A percentile compares a stretch with the other conserved stretches of the same genome.
Conservation (phyloP, 2,329 filamentous ascomycete species). For the Scedosporium boydii region DNA sequence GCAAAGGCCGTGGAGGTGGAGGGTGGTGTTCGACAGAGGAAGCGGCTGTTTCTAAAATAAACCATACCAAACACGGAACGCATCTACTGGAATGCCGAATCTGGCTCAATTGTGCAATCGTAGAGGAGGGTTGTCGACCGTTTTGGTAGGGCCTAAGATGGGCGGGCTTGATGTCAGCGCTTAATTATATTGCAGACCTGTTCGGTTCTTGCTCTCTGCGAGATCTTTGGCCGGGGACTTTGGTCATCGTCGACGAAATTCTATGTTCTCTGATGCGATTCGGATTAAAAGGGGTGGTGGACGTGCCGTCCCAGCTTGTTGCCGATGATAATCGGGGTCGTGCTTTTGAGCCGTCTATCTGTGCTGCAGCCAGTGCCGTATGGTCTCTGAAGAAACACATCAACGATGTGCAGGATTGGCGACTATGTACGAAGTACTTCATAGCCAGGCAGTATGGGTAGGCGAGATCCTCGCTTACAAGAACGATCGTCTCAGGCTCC, state of each 20-base stretch:
- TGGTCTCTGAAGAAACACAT: too few species aligned
- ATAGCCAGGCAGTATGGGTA: too few species aligned
- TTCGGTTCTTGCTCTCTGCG: neutral
- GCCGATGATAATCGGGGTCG: too few species aligned
- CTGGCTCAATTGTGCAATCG: neutral
- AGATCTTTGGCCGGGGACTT: neutral
- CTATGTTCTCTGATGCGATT: neutral
- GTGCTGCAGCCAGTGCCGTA: too few species aligned
- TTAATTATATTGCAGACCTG: neutral
- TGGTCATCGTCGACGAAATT: neutral
- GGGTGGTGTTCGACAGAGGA: neutral
- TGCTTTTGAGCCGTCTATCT: too few species aligned
- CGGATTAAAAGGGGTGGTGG: neutral
- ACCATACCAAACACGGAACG: neutral
- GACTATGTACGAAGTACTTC: too few species aligned
- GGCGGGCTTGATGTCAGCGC: neutral
- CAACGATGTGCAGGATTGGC: too few species aligned
- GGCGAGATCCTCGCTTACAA: too few species aligned
- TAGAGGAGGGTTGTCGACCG: neutral
- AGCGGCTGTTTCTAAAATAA: neutral
- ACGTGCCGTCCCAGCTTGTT: too few species aligned
- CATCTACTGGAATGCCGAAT: neutral
- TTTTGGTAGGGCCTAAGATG: too few species aligned
- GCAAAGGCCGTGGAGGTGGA: neutral
- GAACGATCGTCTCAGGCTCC: too few species aligned